These are phyloP conservation scores for Oryza meridionalis DNA, from an alignment of 176 grass and related monocot species.

Conservation along the genomic window DNA sequence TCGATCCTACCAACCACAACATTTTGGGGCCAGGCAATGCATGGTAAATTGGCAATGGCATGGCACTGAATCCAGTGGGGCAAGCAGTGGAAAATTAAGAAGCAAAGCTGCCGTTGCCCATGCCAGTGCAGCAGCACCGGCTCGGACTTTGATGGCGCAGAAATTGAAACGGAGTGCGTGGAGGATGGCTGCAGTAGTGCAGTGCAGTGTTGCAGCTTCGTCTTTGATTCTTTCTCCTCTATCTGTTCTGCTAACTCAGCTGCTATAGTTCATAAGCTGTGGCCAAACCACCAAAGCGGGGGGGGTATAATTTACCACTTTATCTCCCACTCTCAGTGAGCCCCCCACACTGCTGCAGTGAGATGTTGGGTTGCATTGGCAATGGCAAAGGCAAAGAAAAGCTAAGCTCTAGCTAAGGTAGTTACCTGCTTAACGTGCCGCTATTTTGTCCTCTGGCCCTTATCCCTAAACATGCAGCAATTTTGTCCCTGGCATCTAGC, in stretches of 20 bases:
- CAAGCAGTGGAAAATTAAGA: slow-evolving; percentile 41
- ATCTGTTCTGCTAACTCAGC: neutral
- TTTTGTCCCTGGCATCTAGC: slow-evolving; percentile 52
- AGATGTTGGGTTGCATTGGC: neutral
- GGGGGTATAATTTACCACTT: slow-evolving; percentile 36
- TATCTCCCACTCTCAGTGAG: slow-evolving; percentile 25
- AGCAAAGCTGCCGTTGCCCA: slow-evolving; percentile 40
- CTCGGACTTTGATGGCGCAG: slow-evolving; percentile 51
- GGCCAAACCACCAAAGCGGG: neutral
- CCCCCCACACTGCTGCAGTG: neutral
- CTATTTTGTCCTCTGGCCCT: slow-evolving; percentile 61
- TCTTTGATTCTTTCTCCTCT: slow-evolving; percentile 11
- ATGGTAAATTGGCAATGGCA: slow-evolving; percentile 44
- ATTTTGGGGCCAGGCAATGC: neutral
- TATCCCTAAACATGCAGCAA: slow-evolving; percentile 65
- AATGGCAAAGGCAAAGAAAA: slow-evolving; percentile 4
- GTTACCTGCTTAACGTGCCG: slow-evolving; percentile 51
- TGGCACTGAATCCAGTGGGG: slow-evolving; percentile 50
- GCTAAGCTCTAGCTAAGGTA: neutral
- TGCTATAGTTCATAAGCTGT: neutral
- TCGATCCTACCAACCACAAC: neutral
- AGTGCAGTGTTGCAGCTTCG: slow-evolving; percentile 25
- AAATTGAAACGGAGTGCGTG: neutral
- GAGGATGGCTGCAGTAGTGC: neutral
- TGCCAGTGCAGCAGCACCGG: slow-evolving; percentile 16